phyloP scores from a whole-genome alignment of 2,329 filamentous ascomycete genomes.

The Thielaviopsis musarum region DNA sequence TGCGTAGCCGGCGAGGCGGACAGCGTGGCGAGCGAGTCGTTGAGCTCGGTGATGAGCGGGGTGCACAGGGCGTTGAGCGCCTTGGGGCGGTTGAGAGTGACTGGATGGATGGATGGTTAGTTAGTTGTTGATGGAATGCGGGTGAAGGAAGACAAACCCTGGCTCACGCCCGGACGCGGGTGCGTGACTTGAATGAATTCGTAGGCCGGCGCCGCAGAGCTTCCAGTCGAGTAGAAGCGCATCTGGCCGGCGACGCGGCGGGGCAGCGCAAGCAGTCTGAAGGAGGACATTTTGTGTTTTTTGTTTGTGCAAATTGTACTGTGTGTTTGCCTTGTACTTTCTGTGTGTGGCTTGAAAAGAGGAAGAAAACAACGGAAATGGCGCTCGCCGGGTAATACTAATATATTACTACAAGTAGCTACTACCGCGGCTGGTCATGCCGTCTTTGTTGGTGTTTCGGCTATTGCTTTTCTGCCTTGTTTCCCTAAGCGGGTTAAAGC shows the following conservation, averaged over 20 bases:
- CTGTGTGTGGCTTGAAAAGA: too few relatives aligned
- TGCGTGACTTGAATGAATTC: conserved; percentile 69
- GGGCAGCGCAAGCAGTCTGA: neutral
- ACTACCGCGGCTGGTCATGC: too few relatives aligned
- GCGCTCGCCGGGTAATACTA: too few relatives aligned
- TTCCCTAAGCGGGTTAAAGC: too few relatives aligned
- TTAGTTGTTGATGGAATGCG: neutral
- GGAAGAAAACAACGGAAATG: too few relatives aligned
- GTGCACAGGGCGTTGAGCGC: conserved; percentile 88
- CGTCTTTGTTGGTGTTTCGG: too few relatives aligned
- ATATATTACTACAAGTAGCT: too few relatives aligned
- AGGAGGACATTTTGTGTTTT: neutral
- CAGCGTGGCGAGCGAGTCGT: conserved; percentile 55
- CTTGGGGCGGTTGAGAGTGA: conserved; percentile 86
- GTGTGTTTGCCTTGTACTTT: too few relatives aligned
- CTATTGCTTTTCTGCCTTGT: too few relatives aligned
- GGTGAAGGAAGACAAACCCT: conserved; percentile 41
- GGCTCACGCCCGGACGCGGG: conserved; percentile 75
- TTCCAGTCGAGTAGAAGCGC: neutral
- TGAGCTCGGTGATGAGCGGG: conserved; percentile 79
- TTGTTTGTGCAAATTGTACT: too few relatives aligned
- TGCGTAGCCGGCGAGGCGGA: conserved; percentile 52
- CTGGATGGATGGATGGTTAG: conserved; percentile 42
- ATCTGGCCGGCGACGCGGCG: neutral
- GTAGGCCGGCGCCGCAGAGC: conserved; percentile 34